These are phyloP conservation scores for Noccaea caerulescens DNA, from an alignment of 345 rosid species.

Conservation along the genomic window DNA sequence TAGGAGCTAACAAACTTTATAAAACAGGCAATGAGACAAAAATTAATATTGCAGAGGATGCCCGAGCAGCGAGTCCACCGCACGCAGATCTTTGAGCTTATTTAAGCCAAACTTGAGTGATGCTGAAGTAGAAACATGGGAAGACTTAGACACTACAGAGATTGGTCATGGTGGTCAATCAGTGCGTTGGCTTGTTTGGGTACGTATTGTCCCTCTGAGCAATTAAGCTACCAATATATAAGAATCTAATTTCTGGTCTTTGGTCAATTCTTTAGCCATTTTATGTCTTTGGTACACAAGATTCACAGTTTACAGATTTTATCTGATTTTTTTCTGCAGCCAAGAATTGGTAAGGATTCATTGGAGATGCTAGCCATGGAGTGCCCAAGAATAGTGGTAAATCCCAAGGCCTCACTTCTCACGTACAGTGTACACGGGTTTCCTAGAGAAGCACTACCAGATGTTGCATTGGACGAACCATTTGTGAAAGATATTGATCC, in stretches of 20 bases:
- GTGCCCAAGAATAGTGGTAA: slow-evolving; percentile 78
- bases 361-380: slow-evolving; percentile 59
- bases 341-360: slow-evolving; percentile 66
- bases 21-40: slow-evolving; percentile 65
- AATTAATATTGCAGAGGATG: slow-evolving; percentile 90
- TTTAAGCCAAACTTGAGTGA: slow-evolving; percentile 75
- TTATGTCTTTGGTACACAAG: neutral
- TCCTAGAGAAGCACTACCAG: slow-evolving; percentile 68
- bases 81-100: slow-evolving; percentile 64
- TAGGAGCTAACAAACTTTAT: slow-evolving; percentile 46
- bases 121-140: slow-evolving; percentile 87
- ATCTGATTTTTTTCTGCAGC: slow-evolving; percentile 51
- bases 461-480: slow-evolving; percentile 60
- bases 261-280: neutral
- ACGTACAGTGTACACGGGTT: slow-evolving; percentile 54
- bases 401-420: slow-evolving; percentile 75
- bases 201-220: slow-evolving; percentile 44
- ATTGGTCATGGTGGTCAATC: slow-evolving; percentile 80
- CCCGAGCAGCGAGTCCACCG: slow-evolving; percentile 70
- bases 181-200: slow-evolving; percentile 92
- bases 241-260: slow-evolving; percentile 24
- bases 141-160: slow-evolving; percentile 75
- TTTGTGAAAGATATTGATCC: slow-evolving; percentile 67
- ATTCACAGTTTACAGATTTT: neutral
- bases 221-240: neutral